phyloP scores from a whole-genome alignment of 352 stramenopile species.

The Blastocystis sp. region DNA sequence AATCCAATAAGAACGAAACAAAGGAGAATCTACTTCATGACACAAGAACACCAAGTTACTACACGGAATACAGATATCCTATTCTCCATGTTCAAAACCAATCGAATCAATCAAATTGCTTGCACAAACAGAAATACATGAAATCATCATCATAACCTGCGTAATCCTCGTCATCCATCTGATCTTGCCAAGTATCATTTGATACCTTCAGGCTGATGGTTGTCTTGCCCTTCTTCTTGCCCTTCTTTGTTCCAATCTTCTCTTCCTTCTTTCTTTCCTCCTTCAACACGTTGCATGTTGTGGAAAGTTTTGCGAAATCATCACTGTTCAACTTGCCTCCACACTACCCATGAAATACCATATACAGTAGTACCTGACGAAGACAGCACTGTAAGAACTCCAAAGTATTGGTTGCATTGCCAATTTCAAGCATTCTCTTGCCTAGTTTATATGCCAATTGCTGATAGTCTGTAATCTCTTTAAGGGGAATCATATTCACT shows the following conservation, averaged over 20 bases:
- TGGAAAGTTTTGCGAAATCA: slow-evolving; percentile 56
- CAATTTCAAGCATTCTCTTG: slow-evolving; percentile 36
- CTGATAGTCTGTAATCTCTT: slow-evolving; percentile 45
- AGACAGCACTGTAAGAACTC: slow-evolving; percentile 49
- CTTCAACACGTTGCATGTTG: slow-evolving; percentile 54
- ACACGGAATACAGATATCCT: no score
- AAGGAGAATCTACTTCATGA: no score
- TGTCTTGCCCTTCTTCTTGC: slow-evolving; percentile 62
- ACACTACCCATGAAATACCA: neutral
- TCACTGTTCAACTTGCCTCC: slow-evolving; percentile 46
- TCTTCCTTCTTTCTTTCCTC: slow-evolving; percentile 62
- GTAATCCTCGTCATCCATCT: slow-evolving; percentile 40
- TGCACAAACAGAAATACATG: slow-evolving; percentile 49
- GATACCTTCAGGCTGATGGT: neutral
- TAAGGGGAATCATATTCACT: slow-evolving; percentile 57
- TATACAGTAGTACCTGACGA: neutral
- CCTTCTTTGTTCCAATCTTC: slow-evolving; percentile 53
- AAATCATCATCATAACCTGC: slow-evolving; percentile 57
- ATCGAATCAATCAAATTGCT: no score
- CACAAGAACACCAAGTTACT: no score
- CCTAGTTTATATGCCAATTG: slow-evolving; percentile 49
- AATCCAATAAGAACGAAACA: no score
- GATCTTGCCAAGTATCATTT: slow-evolving; percentile 32
- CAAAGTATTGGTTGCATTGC: slow-evolving; percentile 29
- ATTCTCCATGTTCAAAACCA: no score